Conservation (phyloP, 129 eudicot species). For the Centaurea solstitialis region DNA sequence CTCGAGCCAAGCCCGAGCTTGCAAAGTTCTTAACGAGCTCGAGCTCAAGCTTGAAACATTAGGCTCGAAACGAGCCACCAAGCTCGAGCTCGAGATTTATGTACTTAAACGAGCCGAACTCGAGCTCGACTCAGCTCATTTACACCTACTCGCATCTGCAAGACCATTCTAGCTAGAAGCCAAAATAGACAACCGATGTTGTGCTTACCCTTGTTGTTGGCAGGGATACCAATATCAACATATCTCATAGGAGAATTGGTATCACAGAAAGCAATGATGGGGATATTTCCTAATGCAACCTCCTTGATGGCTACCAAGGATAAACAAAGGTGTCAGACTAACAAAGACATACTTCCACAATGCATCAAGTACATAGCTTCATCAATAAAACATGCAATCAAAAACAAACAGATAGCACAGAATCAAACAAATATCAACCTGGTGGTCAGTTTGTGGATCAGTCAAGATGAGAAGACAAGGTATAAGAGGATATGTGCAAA, state of each 20-base stretch:
- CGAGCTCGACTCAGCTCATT: too few relatives aligned
- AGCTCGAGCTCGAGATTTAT: too few relatives aligned
- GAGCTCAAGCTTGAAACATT: too few relatives aligned
- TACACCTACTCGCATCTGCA: slow-evolving; percentile 86
- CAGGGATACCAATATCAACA: slow-evolving; percentile 89
- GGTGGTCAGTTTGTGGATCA: slow-evolving; percentile 85
- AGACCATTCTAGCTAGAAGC: slow-evolving; percentile 90
- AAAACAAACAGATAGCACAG: not conserved
- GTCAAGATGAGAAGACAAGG: slow-evolving; percentile 82
- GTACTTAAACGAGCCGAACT: too few relatives aligned
- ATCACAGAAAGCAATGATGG: slow-evolving; percentile 92
- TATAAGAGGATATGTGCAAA: too few relatives aligned
- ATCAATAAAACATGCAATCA: not conserved
- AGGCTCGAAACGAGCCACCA: too few relatives aligned
- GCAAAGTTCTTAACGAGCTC: too few relatives aligned
- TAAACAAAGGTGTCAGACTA: not conserved
- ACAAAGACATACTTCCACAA: not conserved
- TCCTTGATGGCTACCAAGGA: slow-evolving; percentile 78
- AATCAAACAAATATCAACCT: slow-evolving; percentile 34
- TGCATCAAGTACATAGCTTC: not conserved
- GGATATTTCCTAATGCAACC: slow-evolving; percentile 81
- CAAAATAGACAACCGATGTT: slow-evolving; percentile 89
- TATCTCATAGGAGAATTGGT: slow-evolving; percentile 88
- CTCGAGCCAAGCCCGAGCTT: too few relatives aligned
- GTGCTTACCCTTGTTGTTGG: slow-evolving; percentile 96